These are phyloP conservation scores for Neodidymelliopsis sp. DNA, from an alignment of 2,329 filamentous ascomycete species.

Conservation along the genomic window DNA sequence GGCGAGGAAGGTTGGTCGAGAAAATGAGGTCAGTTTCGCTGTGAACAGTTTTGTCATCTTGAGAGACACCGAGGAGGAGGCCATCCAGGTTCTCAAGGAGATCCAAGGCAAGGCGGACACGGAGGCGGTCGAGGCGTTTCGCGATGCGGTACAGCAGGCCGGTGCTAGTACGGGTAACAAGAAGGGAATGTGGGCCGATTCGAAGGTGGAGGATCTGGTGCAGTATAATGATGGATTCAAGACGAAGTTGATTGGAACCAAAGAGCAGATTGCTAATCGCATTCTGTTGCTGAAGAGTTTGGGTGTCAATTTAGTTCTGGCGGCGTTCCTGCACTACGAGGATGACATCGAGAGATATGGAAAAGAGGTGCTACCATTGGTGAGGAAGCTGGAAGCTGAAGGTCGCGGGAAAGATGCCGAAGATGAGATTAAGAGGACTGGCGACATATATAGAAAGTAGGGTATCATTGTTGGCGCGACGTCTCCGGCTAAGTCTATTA, in stretches of 20 bases:
- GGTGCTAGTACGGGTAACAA: slow-evolving; percentile 57
- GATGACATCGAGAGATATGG: slow-evolving; percentile 61
- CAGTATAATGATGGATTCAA: slow-evolving; percentile 66
- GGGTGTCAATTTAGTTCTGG: slow-evolving; percentile 54
- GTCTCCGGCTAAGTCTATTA: too few relatives aligned
- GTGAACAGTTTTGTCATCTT: slow-evolving; percentile 61
- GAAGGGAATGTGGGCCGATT: slow-evolving; percentile 62
- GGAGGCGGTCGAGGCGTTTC: slow-evolving; percentile 60
- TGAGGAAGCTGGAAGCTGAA: slow-evolving; percentile 57
- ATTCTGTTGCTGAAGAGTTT: slow-evolving; percentile 59
- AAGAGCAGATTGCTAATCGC: slow-evolving; percentile 60
- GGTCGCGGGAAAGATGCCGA: slow-evolving; percentile 58
- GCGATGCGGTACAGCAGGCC: slow-evolving; percentile 59
- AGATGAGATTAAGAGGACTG: slow-evolving; percentile 57
- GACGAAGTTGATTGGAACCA: slow-evolving; percentile 62
- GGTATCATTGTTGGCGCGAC: background rate
- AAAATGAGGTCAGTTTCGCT: slow-evolving; percentile 57
- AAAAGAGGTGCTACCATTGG: slow-evolving; percentile 55
- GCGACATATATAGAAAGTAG: slow-evolving; percentile 54
- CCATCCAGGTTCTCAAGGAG: slow-evolving; percentile 57
- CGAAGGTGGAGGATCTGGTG: slow-evolving; percentile 61
- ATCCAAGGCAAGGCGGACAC: slow-evolving; percentile 62
- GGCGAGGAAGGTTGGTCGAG: slow-evolving; percentile 55
- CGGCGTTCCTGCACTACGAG: slow-evolving; percentile 61
- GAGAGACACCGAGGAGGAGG: slow-evolving; percentile 60